Evolutionary conservation across 73 alveolate genomes (phyloP).

Genomic region (Tetrahymena borealis): DNA sequence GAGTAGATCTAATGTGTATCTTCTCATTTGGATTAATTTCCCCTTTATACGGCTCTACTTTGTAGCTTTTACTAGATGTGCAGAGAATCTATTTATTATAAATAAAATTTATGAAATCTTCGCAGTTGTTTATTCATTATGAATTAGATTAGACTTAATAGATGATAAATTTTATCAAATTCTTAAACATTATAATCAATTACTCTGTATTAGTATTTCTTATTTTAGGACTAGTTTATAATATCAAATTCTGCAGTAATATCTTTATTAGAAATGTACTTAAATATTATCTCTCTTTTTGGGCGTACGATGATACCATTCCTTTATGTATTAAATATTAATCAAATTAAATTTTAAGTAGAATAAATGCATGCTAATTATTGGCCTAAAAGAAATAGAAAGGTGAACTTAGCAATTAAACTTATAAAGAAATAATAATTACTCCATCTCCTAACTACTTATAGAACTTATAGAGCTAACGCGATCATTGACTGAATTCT

Average conservation of each 20-base stretch:
- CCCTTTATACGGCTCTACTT: not conserved
- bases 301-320: not conserved
- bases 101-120: not conserved
- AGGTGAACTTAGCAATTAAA: not conserved
- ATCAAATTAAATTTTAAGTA: not conserved
- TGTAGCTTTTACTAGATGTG: not conserved
- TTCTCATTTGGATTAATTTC: not conserved
- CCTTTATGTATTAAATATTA: not conserved
- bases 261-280: not conserved
- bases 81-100: not conserved
- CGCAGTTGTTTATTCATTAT: not conserved
- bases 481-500: not conserved
- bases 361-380: too few relatives aligned
- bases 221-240: not conserved
- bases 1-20: not conserved
- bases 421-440: not conserved
- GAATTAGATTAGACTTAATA: not conserved
- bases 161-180: too few relatives aligned
- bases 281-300: not conserved
- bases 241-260: not conserved
- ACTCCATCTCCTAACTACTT: not conserved
- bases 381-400: too few relatives aligned
- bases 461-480: not conserved
- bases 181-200: not conserved
- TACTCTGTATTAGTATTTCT: not conserved